These are phyloP conservation scores for Suillus sp. DNA, from an alignment of 768 basidiomycete genomes.

Conservation along the genomic window DNA sequence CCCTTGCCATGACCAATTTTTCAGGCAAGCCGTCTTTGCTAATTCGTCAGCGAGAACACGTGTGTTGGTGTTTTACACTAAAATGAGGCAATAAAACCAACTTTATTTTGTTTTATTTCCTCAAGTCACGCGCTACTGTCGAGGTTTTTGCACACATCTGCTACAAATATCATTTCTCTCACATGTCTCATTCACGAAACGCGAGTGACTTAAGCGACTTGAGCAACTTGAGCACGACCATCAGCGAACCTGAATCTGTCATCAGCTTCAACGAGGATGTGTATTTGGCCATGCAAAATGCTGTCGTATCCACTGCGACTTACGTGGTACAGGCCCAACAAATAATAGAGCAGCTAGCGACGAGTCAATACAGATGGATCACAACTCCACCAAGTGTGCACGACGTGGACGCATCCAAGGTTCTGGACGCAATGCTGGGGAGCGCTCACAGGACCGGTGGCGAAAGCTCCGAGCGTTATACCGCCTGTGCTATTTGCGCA, in stretches of 20 bases:
- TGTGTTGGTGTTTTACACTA: too few relatives aligned
- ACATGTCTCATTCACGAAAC: neutral
- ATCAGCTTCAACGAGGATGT: neutral
- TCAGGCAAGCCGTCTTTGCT: too few relatives aligned
- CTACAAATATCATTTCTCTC: too few relatives aligned
- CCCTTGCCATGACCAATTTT: too few relatives aligned
- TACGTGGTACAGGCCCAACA: neutral
- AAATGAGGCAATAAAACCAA: too few relatives aligned
- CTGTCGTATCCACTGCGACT: neutral
- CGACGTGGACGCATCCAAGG: neutral
- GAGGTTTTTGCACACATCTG: too few relatives aligned
- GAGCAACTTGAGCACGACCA: neutral
- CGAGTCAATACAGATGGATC: neutral
- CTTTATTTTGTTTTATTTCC: too few relatives aligned
- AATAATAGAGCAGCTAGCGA: neutral
- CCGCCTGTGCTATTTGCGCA: neutral
- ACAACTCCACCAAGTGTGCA: neutral
- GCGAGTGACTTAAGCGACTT: neutral
- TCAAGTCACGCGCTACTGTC: too few relatives aligned
- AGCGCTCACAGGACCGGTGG: neutral
- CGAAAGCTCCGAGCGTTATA: neutral
- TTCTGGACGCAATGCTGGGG: neutral
- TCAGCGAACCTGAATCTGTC: neutral
- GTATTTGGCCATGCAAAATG: neutral
- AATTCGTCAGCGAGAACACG: too few relatives aligned